phyloP scores from a whole-genome alignment of 257 asterid genomes.

The Mitragyna speciosa region DNA sequence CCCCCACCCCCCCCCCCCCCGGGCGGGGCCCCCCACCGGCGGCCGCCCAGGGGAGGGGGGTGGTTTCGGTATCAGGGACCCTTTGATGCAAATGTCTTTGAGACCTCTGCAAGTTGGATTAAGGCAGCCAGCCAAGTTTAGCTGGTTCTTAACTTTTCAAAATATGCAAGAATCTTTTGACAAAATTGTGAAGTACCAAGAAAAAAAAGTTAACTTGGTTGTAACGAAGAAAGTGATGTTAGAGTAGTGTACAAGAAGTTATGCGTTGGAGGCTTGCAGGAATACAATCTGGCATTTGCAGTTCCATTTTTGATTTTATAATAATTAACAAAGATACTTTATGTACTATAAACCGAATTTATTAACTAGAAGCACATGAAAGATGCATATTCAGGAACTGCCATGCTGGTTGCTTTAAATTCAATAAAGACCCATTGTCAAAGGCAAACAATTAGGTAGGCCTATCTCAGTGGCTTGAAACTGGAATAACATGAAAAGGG shows the following conservation, averaged over 20 bases:
- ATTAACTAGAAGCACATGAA: neutral
- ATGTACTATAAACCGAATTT: neutral
- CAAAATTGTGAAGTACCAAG: no score
- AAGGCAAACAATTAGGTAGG: neutral
- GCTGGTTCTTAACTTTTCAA: constrained; percentile 9
- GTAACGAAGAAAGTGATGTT: no score
- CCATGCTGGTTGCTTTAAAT: neutral
- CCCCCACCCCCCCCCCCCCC: no score
- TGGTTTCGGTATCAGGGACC: neutral
- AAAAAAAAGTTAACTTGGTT: no score
- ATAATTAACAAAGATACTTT: neutral
- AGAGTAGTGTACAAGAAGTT: neutral
- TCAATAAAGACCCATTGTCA: neutral
- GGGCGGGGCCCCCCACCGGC: no score
- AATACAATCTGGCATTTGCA: neutral
- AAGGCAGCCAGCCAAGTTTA: neutral
- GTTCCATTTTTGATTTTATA: neutral
- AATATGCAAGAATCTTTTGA: neutral
- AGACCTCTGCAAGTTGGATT: neutral
- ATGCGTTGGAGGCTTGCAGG: neutral
- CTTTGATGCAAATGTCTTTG: neutral
- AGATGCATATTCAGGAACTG: neutral
- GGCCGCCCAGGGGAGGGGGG: no score
- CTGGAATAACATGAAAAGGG: neutral
- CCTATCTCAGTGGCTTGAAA: neutral